Evolutionary conservation across 495 filamentous ascomycete genomes (phyloP), one percentile per base, ranked within the genome.

Genomic region (Bacidia gigantensis): DNA sequence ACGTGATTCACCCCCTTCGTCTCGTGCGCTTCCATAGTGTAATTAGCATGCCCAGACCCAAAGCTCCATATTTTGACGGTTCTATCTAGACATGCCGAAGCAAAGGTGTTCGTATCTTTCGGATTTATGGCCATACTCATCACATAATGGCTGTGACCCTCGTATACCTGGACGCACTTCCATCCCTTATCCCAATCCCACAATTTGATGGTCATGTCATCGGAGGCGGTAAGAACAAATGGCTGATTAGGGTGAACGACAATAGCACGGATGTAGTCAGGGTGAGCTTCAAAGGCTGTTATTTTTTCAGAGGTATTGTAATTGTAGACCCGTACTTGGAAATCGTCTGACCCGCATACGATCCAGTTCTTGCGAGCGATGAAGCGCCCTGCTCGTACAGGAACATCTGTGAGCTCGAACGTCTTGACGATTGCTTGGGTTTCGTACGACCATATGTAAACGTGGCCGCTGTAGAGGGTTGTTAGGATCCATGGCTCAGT

Each of bases 41-140:
- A 95, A 65, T 95, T 97, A 40, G 92, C 84, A 39, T 86, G 86
- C 10, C 75, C 69, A 2, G 88, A 94, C 21, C 92, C 92, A 59
- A 98, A 74, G 62, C 83, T 94, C 92, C 92, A 98, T 64, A 98
- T 95, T 76, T 98, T 98, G 54, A 98, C 89, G 2, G 89, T 94
- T 54, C 92, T 78, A 65, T 98, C 92, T 62, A 99, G 70, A 76
- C 92, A 99, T 10, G 92, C 93, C 2, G 87, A 93, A 26, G 92
- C 92, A 64, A 98, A 98, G 17, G 92, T 89, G 64, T 99, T 99
- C 20, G 93, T 96, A 59, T 97, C 92, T 67, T 97, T 99, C 14
- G 92, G 92, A 67, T 99, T 97, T 65, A 99, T 95, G n/a, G 93
- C 82, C 56, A 99, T 76, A n/a, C 89, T 88, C 93, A 98, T 98